A percentile compares a stretch with the other conserved stretches of the same genome.
Evolutionary conservation across 2,329 filamentous ascomycete species (phyloP).

Genomic region (Elsinoe batatas): DNA sequence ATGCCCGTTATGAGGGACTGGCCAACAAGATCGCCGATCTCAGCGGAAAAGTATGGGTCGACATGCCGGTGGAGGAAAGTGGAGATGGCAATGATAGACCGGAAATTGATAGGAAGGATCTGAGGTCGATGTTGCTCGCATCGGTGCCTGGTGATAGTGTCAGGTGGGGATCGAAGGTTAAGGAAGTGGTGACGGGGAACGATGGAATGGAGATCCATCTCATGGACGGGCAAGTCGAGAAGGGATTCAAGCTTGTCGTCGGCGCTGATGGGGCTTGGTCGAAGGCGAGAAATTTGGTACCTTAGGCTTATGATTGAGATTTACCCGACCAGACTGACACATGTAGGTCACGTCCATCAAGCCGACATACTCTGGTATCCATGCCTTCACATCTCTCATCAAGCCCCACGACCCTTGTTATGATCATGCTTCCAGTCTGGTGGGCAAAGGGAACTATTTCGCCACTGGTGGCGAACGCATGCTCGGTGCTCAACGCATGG

Average conservation of each 20-base stretch:
- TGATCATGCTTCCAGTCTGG: conserved; percentile 19
- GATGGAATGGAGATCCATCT: conserved; percentile 23
- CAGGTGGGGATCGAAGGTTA: conserved; percentile 26
- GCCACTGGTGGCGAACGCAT: conserved; percentile 18
- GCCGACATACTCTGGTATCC: conserved; percentile 28
- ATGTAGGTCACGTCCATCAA: conserved; percentile 26
- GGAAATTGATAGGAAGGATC: conserved; percentile 33
- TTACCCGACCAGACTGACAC: not conserved
- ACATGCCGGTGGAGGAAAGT: conserved; percentile 12
- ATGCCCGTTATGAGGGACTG: conserved; percentile 23
- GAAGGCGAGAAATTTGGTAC: conserved; percentile 26
- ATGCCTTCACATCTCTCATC: conserved; percentile 25
- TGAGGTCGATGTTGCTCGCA: conserved; percentile 30
- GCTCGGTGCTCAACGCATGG: conserved; percentile 18
- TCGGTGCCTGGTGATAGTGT: conserved; percentile 27
- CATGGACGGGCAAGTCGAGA: conserved; percentile 23
- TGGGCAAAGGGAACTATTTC: conserved; percentile 24
- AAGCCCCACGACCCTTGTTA: conserved; percentile 23
- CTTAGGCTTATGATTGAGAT: conserved; percentile 4
- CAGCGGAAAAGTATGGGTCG: conserved; percentile 17
- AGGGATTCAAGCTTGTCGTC: conserved; percentile 36
- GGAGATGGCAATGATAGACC: conserved; percentile 26
- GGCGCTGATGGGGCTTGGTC: conserved; percentile 42
- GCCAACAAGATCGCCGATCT: conserved; percentile 17
- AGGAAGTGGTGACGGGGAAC: conserved; percentile 16